Evolutionary conservation across 345 rosid species (phyloP), one percentile per base, ranked within the genome.

Genomic region (Melaleuca alternifolia): DNA sequence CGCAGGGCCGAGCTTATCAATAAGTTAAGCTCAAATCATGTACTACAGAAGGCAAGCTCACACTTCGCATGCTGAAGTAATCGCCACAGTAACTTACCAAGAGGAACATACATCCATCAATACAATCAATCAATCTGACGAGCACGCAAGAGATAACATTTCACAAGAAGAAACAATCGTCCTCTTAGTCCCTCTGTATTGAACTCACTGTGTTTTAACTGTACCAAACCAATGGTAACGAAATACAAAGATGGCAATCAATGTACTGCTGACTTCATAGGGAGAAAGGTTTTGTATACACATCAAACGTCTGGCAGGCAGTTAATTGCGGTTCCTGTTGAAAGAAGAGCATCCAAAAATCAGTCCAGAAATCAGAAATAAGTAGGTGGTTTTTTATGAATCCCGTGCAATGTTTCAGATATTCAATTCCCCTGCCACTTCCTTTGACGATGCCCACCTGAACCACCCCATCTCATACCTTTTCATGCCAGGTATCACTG

Each of bases 311-410:
- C 88, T 96, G 85, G 88, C 92, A 93, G 20, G 99, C 90, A 51
- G 98, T 95, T 53, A 96, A 88, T 65, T 95, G 98, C 6, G 98
- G 97, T 90, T 94, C 98, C 99, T 94, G 95, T 88, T 50, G 84
- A 86, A 87, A n/a, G 77, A 53, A 86, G 37, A 86, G 44, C 21
- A 85, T 77, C 51, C 57, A 30, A 30, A 86, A 26, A 57, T 79
- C 85, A 82, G 82, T 44, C 56, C 23, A 54, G 13, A 82, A 86
- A 54, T 82, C 57, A 28, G 21, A 53, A 24, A n/a, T 50, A 51
- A 82, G 30, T 23, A 48, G 6, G 10, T 3, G 33, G 54, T 82
- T 51, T 51, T 44, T 24, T 51, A 82, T 12, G 33, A 82, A 26
- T 50, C 48, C 48, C 48, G 7, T 71, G 48, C 48, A 50, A 24